Conservation (phyloP, 2,329 filamentous ascomycete genomes). For the Cladobotryum mycophilum region DNA sequence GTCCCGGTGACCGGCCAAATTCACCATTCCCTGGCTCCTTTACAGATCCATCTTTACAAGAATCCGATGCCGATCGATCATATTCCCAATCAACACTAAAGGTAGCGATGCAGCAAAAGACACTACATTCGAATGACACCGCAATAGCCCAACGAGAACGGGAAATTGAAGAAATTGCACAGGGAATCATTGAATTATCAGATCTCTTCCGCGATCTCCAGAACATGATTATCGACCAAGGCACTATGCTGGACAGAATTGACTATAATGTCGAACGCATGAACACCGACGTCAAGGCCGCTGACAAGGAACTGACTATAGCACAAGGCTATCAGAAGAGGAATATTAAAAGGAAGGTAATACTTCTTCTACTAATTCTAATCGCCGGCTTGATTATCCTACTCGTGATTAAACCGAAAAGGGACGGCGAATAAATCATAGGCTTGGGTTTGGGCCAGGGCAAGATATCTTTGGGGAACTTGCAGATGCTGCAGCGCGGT, state of each 20-base stretch:
- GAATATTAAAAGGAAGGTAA: conserved; percentile 85
- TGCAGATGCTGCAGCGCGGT: background rate
- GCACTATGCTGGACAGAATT: conserved; percentile 85
- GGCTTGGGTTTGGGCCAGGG: background rate
- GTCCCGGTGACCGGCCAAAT: conserved; percentile 45
- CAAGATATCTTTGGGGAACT: background rate
- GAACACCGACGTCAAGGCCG: conserved; percentile 85
- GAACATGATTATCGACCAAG: conserved; percentile 89
- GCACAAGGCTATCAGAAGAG: conserved; percentile 84
- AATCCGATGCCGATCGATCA: conserved; percentile 87
- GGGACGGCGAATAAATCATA: conserved; percentile 20
- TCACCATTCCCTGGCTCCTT: conserved; percentile 52
- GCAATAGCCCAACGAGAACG: conserved; percentile 87
- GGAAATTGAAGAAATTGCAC: conserved; percentile 96
- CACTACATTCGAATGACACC: conserved; percentile 69
- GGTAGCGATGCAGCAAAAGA: conserved; percentile 63
- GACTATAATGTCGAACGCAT: conserved; percentile 98
- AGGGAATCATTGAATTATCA: conserved; percentile 93
- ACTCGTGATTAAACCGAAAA: conserved; percentile 72
- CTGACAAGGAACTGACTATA: conserved; percentile 85
- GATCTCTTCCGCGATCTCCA: conserved; percentile 97
- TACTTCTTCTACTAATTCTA: conserved; percentile 77
- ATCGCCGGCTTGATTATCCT: conserved; percentile 84
- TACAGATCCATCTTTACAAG: conserved; percentile 79
- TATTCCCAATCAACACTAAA: conserved; percentile 87